These are phyloP conservation scores for Erysimum cheiranthoides DNA, from an alignment of 345 rosid species.

Conservation along the genomic window DNA sequence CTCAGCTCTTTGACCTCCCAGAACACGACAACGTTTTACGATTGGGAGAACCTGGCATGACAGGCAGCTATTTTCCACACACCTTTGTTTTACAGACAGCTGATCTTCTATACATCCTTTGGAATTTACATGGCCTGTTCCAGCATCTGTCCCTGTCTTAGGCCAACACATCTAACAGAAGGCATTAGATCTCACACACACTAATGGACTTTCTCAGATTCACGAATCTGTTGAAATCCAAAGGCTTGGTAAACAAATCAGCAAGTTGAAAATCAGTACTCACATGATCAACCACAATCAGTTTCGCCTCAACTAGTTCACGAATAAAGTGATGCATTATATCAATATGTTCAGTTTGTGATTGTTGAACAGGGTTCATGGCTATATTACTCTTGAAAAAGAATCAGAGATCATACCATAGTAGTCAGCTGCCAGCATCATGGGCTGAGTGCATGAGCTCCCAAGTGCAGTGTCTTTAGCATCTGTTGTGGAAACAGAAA, in stretches of 20 bases:
- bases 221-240: background rate
- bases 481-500: accelerated
- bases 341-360: background rate
- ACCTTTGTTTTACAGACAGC: too few relatives aligned
- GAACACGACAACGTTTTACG: too few relatives aligned
- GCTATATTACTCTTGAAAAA: background rate
- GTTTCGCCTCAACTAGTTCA: constrained; percentile 27
- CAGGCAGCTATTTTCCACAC: too few relatives aligned
- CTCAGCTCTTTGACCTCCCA: too few relatives aligned
- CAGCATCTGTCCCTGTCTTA: too few relatives aligned
- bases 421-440: background rate
- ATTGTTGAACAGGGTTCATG: background rate
- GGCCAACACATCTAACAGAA: too few relatives aligned
- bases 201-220: background rate
- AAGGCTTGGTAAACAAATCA: background rate
- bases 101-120: too few relatives aligned
- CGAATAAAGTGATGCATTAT: background rate
- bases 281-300: background rate
- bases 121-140: too few relatives aligned
- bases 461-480: background rate
- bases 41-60: too few relatives aligned
- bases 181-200: background rate
- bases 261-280: background rate
- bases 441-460: background rate
- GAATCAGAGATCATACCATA: background rate